Base-by-base conservation (phyloP, 129 eudicot species). In the Heracleum sosnowskyi region DNA sequence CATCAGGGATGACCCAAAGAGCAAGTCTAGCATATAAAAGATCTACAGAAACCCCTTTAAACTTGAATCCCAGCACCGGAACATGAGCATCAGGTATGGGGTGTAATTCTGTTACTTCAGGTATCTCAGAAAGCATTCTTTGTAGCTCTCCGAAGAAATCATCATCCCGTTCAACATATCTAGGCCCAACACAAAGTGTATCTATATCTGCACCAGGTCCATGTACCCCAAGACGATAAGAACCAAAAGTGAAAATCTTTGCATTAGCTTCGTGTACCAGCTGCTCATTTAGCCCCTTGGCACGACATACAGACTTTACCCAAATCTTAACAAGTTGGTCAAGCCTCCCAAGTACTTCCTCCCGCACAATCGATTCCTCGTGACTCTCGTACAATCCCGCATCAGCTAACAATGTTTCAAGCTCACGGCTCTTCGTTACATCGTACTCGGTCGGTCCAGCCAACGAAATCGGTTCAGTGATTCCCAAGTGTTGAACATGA, bases 71-170 rank as follows among this genome's bases (percentile, higher is more conserved):
- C 91, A 94, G 88, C 60, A 94, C 98, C 2, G 98, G 98, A 73
- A 94, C 98, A 84, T 91, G 92, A 74, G 97, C 98, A 79, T 91
- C 97, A 44, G 97, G 96, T 37, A 94, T 97, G 76, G 96, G 93
- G 81, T 89, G 97, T 73, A 94, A 77, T 73, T 94, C 98, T 74
- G 90, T 82, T 51, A 91, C 93, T 84, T 91, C 98, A 73, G 92
- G 92, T 96, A 86, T 91, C 80, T 91, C 97, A 17, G 87, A 79
- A 57, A 94, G 96, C 93, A 94, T 94, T 83, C 70, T 83, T 69
- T 88, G 80, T 3, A 94, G 98, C 82, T 94, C 98, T 36, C 96
- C 96, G 83, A 94, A 94, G 79, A 94, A 94, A 84, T 94, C 97
- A 75, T 91, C 97, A n/a, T n/a, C n/a, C n/a, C n/a, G n/a, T n/a